Base-by-base conservation (phyloP, 2,329 filamentous ascomycete species). In the Fusarium gaditjirri region DNA sequence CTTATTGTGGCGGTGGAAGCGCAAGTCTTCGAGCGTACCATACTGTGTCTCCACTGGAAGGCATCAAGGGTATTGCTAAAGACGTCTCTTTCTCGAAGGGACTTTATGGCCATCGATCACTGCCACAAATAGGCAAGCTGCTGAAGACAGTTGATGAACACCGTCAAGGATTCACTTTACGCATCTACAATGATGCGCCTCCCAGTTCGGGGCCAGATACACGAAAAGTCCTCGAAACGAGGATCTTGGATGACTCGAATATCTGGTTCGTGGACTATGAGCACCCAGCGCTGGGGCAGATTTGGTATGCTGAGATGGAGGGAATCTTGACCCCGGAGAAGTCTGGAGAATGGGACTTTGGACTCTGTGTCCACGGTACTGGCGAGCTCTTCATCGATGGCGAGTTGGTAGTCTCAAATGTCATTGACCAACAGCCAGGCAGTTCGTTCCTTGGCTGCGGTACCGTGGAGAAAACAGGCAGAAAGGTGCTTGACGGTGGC, bases 191-290 rank as follows among this genome's bases (percentile, higher is more conserved):
- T 1, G 43, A 62, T 1, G 29, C 60, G 2, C 39, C 58, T 33
- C 58, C 58, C 0, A 17, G 1, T 1, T 38, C 49, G 0, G 36
- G 17, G 0, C 23, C 35, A 2, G 54, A 62, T 49, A 42, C 29
- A 5, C 54, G 60, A 8, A 49, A 29, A 1, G 29, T 42, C 1
- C 42, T 62, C 1, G 60, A 62, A 9, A 47, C 29, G 1, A 41
- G 60, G 1, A 12, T 60, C 2, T 2, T 62, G 0, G 54, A 60
- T 2, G 60, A 62, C 13, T 12, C 60, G 0, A 62, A 62, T 27
- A 49, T 62, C 16, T 62, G 54, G 54, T 62, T 60, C 1, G 55
- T 62, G 12, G 60, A 62, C 3, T 62, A 62, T 1, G 60, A 41
- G 6, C 42, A 62, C 0, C 23, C 42, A 7, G 43, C 39, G 3